A percentile compares a stretch with the other conserved stretches of the same genome.
phyloP scores from a whole-genome alignment of 1,284 basidiomycete genomes.

The Phellopilus nigrolimitatus region DNA sequence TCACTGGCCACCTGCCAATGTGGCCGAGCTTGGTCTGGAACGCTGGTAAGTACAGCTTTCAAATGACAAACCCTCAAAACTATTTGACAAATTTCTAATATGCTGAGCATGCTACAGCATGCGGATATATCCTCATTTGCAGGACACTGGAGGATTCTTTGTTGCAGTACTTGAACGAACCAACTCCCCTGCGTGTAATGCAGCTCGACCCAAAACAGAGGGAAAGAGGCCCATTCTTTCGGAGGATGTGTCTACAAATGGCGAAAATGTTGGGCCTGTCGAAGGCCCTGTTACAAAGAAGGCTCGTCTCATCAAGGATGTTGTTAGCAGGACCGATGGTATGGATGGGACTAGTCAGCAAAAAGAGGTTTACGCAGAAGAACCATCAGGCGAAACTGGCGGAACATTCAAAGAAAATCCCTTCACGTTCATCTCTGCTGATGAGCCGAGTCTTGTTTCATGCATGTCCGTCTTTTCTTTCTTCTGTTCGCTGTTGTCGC shows the following conservation, averaged over 20 bases:
- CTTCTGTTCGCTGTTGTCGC: background rate
- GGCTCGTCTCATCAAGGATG: slow-evolving; percentile 32
- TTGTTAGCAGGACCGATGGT: slow-evolving; percentile 11
- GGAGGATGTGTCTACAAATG: background rate
- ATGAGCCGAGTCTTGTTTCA: slow-evolving; percentile 64
- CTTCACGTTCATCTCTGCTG: slow-evolving; percentile 72
- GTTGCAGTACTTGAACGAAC: slow-evolving; percentile 79
- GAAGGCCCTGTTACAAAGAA: slow-evolving; percentile 45
- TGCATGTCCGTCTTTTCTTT: slow-evolving; percentile 55
- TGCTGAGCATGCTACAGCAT: slow-evolving; percentile 60
- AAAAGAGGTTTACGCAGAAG: slow-evolving; percentile 23
- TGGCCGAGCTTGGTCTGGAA: slow-evolving; percentile 53
- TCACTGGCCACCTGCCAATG: slow-evolving; percentile 78
- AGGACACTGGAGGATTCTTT: slow-evolving; percentile 98
- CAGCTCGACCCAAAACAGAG: background rate
- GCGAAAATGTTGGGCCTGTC: slow-evolving; percentile 28
- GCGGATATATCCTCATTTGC: slow-evolving; percentile 90
- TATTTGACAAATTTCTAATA: background rate
- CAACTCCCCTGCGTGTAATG: slow-evolving; percentile 19
- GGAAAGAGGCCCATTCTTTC: slow-evolving; percentile 47
- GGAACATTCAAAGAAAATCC: slow-evolving; percentile 86
- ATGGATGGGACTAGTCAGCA: background rate
- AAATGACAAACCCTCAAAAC: background rate
- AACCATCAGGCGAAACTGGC: slow-evolving; percentile 26
- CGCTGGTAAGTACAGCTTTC: slow-evolving; percentile 55